Evolutionary conservation across 345 rosid species (phyloP).

Genomic region (Linum trigynum): DNA sequence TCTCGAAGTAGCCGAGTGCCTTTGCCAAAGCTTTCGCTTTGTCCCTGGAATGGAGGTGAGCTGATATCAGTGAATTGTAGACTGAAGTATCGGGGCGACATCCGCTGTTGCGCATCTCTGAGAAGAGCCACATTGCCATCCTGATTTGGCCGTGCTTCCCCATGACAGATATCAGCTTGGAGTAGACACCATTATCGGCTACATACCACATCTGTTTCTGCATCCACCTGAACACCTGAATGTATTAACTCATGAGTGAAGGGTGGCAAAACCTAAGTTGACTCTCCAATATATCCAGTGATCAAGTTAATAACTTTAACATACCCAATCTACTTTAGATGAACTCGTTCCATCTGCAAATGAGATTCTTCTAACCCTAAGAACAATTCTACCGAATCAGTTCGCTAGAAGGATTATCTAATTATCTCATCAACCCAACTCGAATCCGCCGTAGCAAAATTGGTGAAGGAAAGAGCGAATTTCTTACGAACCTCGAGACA

Average conservation of each 20-base stretch:
- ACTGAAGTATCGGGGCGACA: constrained; percentile 90
- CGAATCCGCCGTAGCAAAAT: constrained; percentile 4
- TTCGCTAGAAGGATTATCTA: constrained; percentile 10
- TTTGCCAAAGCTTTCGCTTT: constrained; percentile 76
- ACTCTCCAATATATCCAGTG: too few relatives aligned
- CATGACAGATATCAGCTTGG: constrained; percentile 73
- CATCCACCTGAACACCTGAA: constrained; percentile 97
- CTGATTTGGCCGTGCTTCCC: constrained; percentile 82
- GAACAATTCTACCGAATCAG: background rate
- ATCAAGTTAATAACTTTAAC: too few relatives aligned
- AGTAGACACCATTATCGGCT: constrained; percentile 75
- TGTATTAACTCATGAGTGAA: background rate
- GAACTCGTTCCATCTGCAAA: background rate
- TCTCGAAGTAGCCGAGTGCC: constrained; percentile 63
- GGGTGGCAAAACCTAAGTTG: background rate
- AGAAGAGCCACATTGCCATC: constrained; percentile 97
- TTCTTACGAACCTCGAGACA: constrained; percentile 62
- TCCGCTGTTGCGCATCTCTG: constrained; percentile 93
- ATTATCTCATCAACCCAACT: background rate
- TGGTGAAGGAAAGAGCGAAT: background rate
- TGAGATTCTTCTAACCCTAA: background rate
- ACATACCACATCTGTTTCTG: constrained; percentile 91
- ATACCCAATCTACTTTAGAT: too few relatives aligned
- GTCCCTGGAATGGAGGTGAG: constrained; percentile 78
- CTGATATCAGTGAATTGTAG: constrained; percentile 75